Evolutionary conservation across 805 yeast genomes (phyloP), one percentile per base, ranked within the genome.

Genomic region (Barnettozyma siamensis): DNA sequence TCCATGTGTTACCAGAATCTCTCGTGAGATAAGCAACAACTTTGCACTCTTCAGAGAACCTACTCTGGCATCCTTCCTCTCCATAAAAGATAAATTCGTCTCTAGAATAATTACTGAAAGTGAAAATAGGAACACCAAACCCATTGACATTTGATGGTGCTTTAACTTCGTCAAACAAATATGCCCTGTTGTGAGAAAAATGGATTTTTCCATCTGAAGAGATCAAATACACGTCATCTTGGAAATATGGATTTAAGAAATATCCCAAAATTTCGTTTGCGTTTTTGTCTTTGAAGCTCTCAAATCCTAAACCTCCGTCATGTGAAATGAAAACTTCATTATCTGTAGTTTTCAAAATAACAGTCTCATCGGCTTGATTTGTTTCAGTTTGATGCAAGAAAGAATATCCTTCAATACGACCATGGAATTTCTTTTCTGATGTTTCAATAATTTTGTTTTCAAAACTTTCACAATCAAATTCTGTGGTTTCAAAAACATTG

Each of bases 131-230:
- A 61, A 49, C 72, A 66, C 50, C 53, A 16, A 66, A 62, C 13
- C 73, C 59, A 3, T 93, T 55, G 6, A 44, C 86, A 2, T 78
- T 66, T 10, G 65, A 51, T 24, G 72, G 54, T 20, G 58, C 54
- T 1, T 45, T 38, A 47, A 83, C 82, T 0, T 70, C 50, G 34
- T 62, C 18, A 39, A 55, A 57, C 1, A 46, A 24, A 3, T 21
- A 57, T 3, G 85, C 98, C 19, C 95, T 78, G 57, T 89, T 83
- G 5, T 55, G 47, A 0, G 96, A 83, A 49, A 71, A 76, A 16
- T 88, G 64, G 13, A 62, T 61, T 31, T 38, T 53, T 4, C 41
- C 38, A 23, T 39, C 41, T 2, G 54, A 27, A 3, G 57, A 36
- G 20, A 54, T 28, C 16, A 49, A 35, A 23, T 40, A 52, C 16